A percentile compares a stretch with the other conserved stretches of the same genome.
These are phyloP conservation scores for Globisporangium splendens DNA, from an alignment of 352 stramenopile genomes.

Conservation along the genomic window DNA sequence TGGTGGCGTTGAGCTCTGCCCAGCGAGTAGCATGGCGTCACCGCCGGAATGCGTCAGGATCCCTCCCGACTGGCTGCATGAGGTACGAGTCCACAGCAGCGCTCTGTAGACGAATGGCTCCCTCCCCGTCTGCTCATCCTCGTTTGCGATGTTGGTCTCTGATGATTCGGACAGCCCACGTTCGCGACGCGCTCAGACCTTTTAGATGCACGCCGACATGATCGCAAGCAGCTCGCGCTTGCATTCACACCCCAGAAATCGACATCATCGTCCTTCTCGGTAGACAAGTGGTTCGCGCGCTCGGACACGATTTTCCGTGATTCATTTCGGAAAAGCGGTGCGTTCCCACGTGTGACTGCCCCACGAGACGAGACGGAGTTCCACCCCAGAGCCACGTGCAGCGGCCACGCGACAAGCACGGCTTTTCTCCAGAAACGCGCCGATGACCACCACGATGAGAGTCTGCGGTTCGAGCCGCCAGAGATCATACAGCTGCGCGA, in stretches of 20 bases:
- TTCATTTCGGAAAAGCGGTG: constrained; percentile 43
- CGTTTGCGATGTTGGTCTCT: not conserved
- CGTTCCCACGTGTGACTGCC: constrained; percentile 27
- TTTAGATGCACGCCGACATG: constrained; percentile 34
- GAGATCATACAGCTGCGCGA: constrained; percentile 48
- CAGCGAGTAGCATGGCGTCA: constrained; percentile 16
- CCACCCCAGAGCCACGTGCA: constrained; percentile 32
- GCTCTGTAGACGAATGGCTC: too few species aligned
- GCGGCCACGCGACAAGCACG: constrained; percentile 33
- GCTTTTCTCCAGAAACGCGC: constrained; percentile 30
- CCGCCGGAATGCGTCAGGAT: constrained; percentile 29
- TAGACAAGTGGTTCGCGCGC: constrained; percentile 31
- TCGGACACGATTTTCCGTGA: constrained; percentile 49
- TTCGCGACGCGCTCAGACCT: constrained; percentile 46
- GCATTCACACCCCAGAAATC: constrained; percentile 10
- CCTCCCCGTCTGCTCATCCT: not conserved
- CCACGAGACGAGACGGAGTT: constrained; percentile 19
- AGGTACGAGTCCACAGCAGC: constrained; percentile 15
- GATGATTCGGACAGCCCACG: constrained; percentile 20
- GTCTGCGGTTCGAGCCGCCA: constrained; percentile 47
- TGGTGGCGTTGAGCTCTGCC: too few species aligned
- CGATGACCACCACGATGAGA: constrained; percentile 27
- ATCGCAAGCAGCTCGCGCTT: constrained; percentile 36
- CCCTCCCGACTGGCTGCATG: constrained; percentile 49
- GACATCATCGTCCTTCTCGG: not conserved